Evolutionary conservation across 257 asterid species (phyloP).

Genomic region (Verbena officinalis): DNA sequence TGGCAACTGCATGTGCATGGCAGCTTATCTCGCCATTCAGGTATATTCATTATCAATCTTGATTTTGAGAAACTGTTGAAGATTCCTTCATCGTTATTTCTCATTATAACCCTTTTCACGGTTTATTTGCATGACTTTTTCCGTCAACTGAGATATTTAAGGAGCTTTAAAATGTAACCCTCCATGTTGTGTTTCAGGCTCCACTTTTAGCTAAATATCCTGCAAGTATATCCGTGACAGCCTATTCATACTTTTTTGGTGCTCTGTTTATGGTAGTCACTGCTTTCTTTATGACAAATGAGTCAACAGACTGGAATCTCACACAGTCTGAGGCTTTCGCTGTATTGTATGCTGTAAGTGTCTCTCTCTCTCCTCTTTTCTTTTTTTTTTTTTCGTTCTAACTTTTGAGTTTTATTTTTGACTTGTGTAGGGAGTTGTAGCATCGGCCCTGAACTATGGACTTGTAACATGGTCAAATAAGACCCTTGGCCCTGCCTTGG

Average conservation of each 20-base stretch:
- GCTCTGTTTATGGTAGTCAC: slow-evolving; percentile 65
- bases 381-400: not conserved
- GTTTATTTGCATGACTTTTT: not conserved
- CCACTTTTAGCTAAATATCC: slow-evolving; percentile 87
- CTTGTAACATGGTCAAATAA: slow-evolving; percentile 87
- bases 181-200: slow-evolving; percentile 58
- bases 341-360: slow-evolving; percentile 91
- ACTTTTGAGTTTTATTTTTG: not conserved
- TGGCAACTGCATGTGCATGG: slow-evolving; percentile 97
- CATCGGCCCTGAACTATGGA: slow-evolving; percentile 92
- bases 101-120: too few species aligned
- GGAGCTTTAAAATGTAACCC: slow-evolving; percentile 25
- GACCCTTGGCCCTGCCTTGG: slow-evolving; percentile 87
- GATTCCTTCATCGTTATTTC: not conserved
- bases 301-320: slow-evolving; percentile 73
- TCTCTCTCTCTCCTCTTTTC: not conserved
- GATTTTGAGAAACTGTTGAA: slow-evolving; percentile 16
- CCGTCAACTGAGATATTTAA: slow-evolving; percentile 23
- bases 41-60: slow-evolving; percentile 47
- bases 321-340: slow-evolving; percentile 75
- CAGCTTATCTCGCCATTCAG: slow-evolving; percentile 86
- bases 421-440: slow-evolving; percentile 68
- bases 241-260: slow-evolving; percentile 87
- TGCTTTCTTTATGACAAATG: slow-evolving; percentile 54
- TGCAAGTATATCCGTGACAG: slow-evolving; percentile 88